Evolutionary conservation across 306 rosid genomes (phyloP), one percentile per base, ranked within the genome.

Genomic region (Mucuna pruriens): DNA sequence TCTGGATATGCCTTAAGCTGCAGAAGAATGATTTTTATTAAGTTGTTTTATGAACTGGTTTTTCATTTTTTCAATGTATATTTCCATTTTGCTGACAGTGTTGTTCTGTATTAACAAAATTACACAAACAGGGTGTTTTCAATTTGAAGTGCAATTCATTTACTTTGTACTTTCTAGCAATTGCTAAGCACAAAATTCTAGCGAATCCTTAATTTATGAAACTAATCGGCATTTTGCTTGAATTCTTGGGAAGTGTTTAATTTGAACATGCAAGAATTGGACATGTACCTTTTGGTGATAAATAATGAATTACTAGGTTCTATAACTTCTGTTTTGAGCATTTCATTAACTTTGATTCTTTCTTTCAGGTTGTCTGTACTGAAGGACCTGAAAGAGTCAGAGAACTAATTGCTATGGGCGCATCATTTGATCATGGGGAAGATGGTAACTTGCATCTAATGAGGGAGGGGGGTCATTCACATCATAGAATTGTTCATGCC

Each of bases 391-490:
- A 93, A 44, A 88, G 99, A 90, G 89, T 95, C 44, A 90, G 87
- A 81, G 99, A 95, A 87, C 79, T 95, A 77, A 93, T 95, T 82
- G 89, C 96, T 45, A 95, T 95, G 90, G 99, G 98, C 1, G 91
- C 97, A 36, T 95, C 98, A 20, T 95, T 95, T 71, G 99, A 95
- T 86, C 93, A 91, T 13, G 90, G 94, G 67, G 97, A 91, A 86
- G 97, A 95, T 86, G 99, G 99, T 72, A 91, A 91, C 83, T 86
- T 95, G 92, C 98, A 93, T 87, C 90, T 93, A 75, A 79, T 77
- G 49, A 90, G 97, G 86, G 99, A 95, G 77, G 99, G 99, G 34
- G 98, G 99, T 39, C 98, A 95, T 81, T 95, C 98, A 61, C 98
- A 95, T 88, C 86, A 44, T 76, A 87, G 98, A 85, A 88, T 93